Base-by-base conservation (phyloP, 371 early-diverging fungal species). In the Choanephora cucurbitarum region DNA sequence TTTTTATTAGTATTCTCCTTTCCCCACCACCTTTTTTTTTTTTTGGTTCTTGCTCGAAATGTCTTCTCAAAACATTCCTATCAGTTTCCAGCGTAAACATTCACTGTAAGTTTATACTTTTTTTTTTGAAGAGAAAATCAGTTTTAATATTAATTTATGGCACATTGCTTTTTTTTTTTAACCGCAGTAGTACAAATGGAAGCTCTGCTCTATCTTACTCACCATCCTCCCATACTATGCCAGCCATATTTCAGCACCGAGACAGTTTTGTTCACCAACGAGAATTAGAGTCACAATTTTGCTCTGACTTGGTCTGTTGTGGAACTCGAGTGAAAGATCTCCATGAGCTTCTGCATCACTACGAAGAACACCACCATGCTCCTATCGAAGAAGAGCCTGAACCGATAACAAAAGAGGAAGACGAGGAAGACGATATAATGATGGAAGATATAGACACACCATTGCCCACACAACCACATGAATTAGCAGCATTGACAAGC, bases 341-440 rank as follows among this genome's bases (percentile, higher is more conserved):
- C 49, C 95, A 95, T 74, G 94, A 92, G 49, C 82, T 96, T 55
- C 77, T 95, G 54, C 91, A 92, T 63, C 96, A 96, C 75, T 94
- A 92, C 69, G 96, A 96, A 68, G 94, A 94, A 64, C 81, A 80
- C 58, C 97, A 95, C 55, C 93, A 91, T 62, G 87, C 82, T 44
- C 79, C 92, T 32, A 92, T 90, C 61, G 85, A 83, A 19, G 85
- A 85, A 24, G 91, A 93, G 57, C 64, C 58, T 0, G 49, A 57
- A 56, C 19, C 74, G 54, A 11, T 14, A 6, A 11, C 10, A 2
- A 44, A 58, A 44, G 48, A 69, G 67, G 64, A 59, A 7, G 63
- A 63, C 9, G 60, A 63, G 24, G 44, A 49, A 31, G 51, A 54
- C 32, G 58, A 64, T 32, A 41, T 52, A 15, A 51, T 58, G 48